A percentile compares a stretch with the other conserved stretches of the same genome.
These are phyloP conservation scores for Candida oleophila DNA, from an alignment of 805 yeast genomes.

Conservation along the genomic window DNA sequence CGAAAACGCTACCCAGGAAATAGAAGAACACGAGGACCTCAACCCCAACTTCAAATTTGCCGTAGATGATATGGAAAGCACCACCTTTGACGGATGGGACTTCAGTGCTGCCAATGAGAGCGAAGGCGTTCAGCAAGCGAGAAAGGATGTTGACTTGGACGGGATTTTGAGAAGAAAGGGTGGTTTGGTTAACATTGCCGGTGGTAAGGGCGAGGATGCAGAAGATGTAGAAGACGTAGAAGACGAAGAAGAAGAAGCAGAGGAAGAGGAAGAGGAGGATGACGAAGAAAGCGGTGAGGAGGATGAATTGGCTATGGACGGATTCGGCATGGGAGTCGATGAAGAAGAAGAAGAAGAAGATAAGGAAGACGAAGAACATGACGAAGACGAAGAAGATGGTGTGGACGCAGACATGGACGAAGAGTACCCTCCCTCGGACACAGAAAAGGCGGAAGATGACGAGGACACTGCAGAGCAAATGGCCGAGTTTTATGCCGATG, in stretches of 20 bases:
- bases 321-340: slow-evolving; percentile 47
- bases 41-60: slow-evolving; percentile 76
- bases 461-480: slow-evolving; percentile 80
- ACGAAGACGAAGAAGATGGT: slow-evolving; percentile 35
- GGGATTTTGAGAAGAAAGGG: slow-evolving; percentile 85
- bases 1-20: slow-evolving; percentile 32
- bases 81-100: slow-evolving; percentile 79
- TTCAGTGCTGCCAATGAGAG: slow-evolving; percentile 51
- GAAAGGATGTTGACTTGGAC: slow-evolving; percentile 79
- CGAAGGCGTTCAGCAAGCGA: slow-evolving; percentile 17
- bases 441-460: slow-evolving; percentile 33
- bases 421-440: slow-evolving; percentile 26
- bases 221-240: slow-evolving; percentile 23
- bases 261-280: slow-evolving; percentile 36
- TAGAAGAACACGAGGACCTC: slow-evolving; percentile 49
- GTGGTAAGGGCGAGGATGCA: slow-evolving; percentile 31
- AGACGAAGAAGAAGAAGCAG: slow-evolving; percentile 23
- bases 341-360: slow-evolving; percentile 24
- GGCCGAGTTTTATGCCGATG: slow-evolving; percentile 73
- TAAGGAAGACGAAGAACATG: slow-evolving; percentile 23
- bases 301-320: slow-evolving; percentile 44
- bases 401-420: slow-evolving; percentile 29
- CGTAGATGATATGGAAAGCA: slow-evolving; percentile 54
- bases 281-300: slow-evolving; percentile 30
- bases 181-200: slow-evolving; percentile 57